Evolutionary conservation across 176 grass and related monocot species (phyloP), one percentile per base, ranked within the genome.

Genomic region (Areca catechu): DNA sequence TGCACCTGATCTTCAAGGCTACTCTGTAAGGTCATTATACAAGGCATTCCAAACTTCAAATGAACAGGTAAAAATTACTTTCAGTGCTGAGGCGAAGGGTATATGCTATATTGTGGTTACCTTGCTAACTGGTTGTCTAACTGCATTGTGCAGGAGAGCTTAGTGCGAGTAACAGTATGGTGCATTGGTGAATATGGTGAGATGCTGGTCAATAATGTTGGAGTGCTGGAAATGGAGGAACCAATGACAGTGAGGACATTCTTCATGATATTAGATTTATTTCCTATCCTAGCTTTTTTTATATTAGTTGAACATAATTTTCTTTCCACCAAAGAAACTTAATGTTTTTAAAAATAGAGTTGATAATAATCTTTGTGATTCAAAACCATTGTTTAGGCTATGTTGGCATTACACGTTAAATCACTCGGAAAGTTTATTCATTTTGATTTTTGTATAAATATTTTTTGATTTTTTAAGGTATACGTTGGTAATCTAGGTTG

Each of bases 151-250:
- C 80, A 98, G 94, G 84, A 80, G 85, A 86, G 94, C 74, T 81
- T 98, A 81, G 94, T 98, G 53, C 83, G 84, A 73, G 94, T 92
- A 50, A 50, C 79, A 85, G 78, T 98, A 51, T 98, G 94, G 94
- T 98, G 88, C 73, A 89, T 93, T 72, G 88, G 94, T 73, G 94
- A 98, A 70, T 98, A 93, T 52, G 94, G 94, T 49, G 94, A 98
- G 77, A 98, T 98, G 94, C 72, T 98, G 72, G 94, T 98, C 48
- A 92, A 80, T 70, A 92, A 93, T 77, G 64, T 89, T 62, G 82
- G 76, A 48, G 74, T 75, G 57, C 77, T 98, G 37, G 78, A 89
- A 50, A 60, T 72, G 22, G 94, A 98, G 57, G 94, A 98, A 71
- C 84, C 81, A 4, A 81, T 92, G 54, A 93, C 76, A 47, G 94